phyloP scores from a whole-genome alignment of 805 yeast genomes.

The Zygosaccharomyces rouxii region DNA sequence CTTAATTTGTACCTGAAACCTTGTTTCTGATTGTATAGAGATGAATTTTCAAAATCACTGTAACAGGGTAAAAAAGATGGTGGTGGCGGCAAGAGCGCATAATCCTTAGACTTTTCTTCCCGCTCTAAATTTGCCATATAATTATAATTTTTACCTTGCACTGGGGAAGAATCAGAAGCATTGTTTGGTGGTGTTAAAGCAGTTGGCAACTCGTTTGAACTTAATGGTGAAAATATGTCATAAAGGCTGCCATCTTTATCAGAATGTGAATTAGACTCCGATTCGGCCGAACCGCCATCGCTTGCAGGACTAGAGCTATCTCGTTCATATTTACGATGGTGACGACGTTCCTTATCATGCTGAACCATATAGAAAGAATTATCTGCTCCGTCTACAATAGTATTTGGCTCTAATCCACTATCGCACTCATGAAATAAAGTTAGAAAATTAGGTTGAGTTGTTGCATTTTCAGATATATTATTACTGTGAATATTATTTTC shows the following conservation, averaged over 20 bases:
- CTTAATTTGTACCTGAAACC: conserved; percentile 9
- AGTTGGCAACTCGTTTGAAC: conserved; percentile 11
- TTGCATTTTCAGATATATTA: neutral
- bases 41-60: conserved; percentile 6
- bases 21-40: neutral
- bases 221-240: conserved; percentile 12
- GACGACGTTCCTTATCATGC: neutral
- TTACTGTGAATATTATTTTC: neutral
- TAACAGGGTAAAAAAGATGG: conserved; percentile 11
- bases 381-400: neutral
- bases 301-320: neutral
- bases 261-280: neutral
- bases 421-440: conserved; percentile 9
- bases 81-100: conserved; percentile 11
- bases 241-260: conserved; percentile 3
- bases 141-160: neutral
- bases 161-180: neutral
- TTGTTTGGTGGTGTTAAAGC: conserved; percentile 12
- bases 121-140: neutral
- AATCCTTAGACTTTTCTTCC: neutral
- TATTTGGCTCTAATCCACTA: neutral
- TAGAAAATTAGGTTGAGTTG: conserved; percentile 11
- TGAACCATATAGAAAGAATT: neutral
- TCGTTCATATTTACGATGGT: neutral
- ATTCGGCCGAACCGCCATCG: neutral